Evolutionary conservation across 75 land plant species (phyloP), one percentile per base, ranked within the genome.

Genomic region (Pinus albicaulis): DNA sequence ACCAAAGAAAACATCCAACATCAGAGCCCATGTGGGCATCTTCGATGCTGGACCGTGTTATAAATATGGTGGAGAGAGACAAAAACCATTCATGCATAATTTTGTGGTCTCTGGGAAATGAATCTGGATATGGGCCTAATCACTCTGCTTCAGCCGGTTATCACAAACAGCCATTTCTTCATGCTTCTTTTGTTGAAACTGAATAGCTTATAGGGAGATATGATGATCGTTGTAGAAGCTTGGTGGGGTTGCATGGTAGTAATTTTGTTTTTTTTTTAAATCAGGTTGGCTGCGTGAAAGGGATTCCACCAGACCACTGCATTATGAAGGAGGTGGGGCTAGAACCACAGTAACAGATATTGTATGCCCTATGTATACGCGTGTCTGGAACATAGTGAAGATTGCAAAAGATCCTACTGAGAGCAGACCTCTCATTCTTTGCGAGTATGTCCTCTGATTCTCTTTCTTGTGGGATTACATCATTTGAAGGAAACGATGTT

Each of bases 281-380:
- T 58, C 78, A 98, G 99, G 99, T 71, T 98, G 94, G 94, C 77
- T 91, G 15, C 84, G 98, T 58, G 86, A 79, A 57, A 92, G 82
- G 76, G 99, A 98, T 75, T 81, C 96, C 20, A 89, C 96, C 25
- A 85, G 99, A 71, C 62, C 90, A 41, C 13, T 98, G 28, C 99
- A 98, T 80, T 98, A 95, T 83, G 99, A 95, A 86, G 99, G 99
- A 44, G 99, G 99, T 69, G 98, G 99, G 59, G 80, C 99, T 44
- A 89, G 99, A 59, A 95, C 99, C 41, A 59, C 89, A 20, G 86
- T 95, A 66, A 98, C 98, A 26, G 99, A 98, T 87, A 86, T 98
- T 61, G 89, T 98, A 20, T 95, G 99, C 74, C 99, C 99, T 8
- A 98, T 98, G 99, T 98, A 98, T 63, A 95, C 91, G 92, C 95